A percentile compares a stretch with the other conserved stretches of the same genome.
phyloP scores from a whole-genome alignment of 2,329 filamentous ascomycete species.

The Pseudogymnoascus sp. region DNA sequence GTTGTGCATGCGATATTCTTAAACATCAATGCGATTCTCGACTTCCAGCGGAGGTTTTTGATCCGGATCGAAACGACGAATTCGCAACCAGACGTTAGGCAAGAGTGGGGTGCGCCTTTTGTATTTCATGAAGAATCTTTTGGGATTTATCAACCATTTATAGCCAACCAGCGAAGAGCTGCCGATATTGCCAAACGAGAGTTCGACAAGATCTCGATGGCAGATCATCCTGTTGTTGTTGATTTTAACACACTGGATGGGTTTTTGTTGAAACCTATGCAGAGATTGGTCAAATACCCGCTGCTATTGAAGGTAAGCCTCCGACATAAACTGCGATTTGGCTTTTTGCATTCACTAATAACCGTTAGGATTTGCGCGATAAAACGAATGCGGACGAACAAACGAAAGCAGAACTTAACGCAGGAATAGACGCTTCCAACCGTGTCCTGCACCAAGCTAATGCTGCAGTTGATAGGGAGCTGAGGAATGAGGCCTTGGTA shows the following conservation, averaged over 20 bases:
- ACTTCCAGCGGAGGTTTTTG: slow-evolving; percentile 90
- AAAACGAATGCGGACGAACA: slow-evolving; percentile 68
- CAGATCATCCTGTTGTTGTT: slow-evolving; percentile 71
- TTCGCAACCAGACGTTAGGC: slow-evolving; percentile 64
- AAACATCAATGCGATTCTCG: slow-evolving; percentile 88
- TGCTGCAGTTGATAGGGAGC: slow-evolving; percentile 80
- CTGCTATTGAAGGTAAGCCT: slow-evolving; percentile 67
- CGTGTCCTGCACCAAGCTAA: slow-evolving; percentile 79
- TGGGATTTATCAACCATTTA: slow-evolving; percentile 91
- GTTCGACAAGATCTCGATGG: slow-evolving; percentile 76
- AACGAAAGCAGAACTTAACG: slow-evolving; percentile 62
- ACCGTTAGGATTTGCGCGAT: slow-evolving; percentile 69
- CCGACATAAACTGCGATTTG: neutral
- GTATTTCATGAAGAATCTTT: slow-evolving; percentile 78
- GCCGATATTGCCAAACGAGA: slow-evolving; percentile 75
- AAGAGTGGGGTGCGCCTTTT: slow-evolving; percentile 95
- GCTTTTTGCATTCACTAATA: slow-evolving; percentile 11
- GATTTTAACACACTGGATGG: slow-evolving; percentile 83
- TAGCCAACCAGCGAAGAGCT: slow-evolving; percentile 90
- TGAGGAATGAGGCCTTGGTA: slow-evolving; percentile 73
- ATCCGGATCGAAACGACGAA: slow-evolving; percentile 96
- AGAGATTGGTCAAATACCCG: slow-evolving; percentile 90
- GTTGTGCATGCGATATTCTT: slow-evolving; percentile 91
- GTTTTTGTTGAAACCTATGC: slow-evolving; percentile 94
- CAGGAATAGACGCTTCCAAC: slow-evolving; percentile 75